Evolutionary conservation across 1,284 basidiomycete genomes (phyloP).

Genomic region (Marasmius sp.): DNA sequence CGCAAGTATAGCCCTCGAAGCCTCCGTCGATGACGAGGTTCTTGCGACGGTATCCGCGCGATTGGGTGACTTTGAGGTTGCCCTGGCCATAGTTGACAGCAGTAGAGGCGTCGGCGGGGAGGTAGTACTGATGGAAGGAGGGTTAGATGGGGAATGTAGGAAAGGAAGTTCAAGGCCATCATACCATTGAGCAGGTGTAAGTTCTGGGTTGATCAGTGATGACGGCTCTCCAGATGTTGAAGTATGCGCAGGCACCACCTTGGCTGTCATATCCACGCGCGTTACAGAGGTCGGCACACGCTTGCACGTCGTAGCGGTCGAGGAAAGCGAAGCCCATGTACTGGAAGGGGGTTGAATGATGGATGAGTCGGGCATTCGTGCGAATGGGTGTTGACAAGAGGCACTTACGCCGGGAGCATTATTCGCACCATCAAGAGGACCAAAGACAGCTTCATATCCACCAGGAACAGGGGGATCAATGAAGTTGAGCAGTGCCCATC

Average conservation of each 20-base stretch:
- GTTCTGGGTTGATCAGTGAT: conserved; percentile 21
- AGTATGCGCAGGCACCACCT: conserved; percentile 26
- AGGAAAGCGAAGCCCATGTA: conserved; percentile 28
- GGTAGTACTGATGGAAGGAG: conserved; percentile 19
- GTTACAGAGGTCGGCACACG: conserved; percentile 25
- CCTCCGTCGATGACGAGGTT: conserved; percentile 16
- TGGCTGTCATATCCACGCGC: conserved; percentile 22
- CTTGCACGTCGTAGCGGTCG: conserved; percentile 24
- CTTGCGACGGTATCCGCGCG: conserved; percentile 20
- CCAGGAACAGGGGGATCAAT: conserved; percentile 15
- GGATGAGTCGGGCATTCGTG: not conserved
- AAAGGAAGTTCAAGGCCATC: not conserved
- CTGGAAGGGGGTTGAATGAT: conserved; percentile 7
- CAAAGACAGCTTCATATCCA: conserved; percentile 21
- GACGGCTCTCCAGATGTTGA: conserved; percentile 28
- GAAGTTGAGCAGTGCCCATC: conserved; percentile 5
- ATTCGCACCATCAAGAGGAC: conserved; percentile 17
- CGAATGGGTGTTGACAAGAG: not conserved
- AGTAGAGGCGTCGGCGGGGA: conserved; percentile 21
- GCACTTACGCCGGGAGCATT: conserved; percentile 18
- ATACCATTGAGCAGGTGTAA: conserved; percentile 26
- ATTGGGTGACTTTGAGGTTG: conserved; percentile 20
- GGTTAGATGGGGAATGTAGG: not conserved
- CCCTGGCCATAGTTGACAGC: conserved; percentile 24
- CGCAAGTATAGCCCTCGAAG: conserved; percentile 17